Base-by-base conservation (phyloP, 2,329 filamentous ascomycete species). In the Diaporthe ampelina region DNA sequence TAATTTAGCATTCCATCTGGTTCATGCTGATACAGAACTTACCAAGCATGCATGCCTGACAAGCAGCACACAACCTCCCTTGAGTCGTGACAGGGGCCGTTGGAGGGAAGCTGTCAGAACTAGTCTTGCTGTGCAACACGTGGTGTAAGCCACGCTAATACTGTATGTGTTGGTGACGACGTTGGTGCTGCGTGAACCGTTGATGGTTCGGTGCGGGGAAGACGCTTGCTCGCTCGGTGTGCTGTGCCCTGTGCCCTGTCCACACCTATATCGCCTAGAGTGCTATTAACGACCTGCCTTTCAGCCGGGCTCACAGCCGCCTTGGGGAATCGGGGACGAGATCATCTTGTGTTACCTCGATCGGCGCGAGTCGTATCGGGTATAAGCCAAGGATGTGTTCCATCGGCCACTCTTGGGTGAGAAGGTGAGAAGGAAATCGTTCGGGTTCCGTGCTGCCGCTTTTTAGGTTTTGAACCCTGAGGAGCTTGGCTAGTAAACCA, bases 151-250 rank as follows among this genome's bases (percentile, higher is more conserved):
- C 45, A 67, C 21, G 21, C n/a, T 65, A n/a, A n/a, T n/a, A n/a
- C n/a, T n/a, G n/a, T n/a, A n/a, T n/a, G n/a, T n/a, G 29, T 32
- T 32, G 29, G 29, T 32, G 29, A 32, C 29, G 29, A 32, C 29
- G 37, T 11, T 40, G 37, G 15, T 45, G 17, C 17, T 29, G 10
- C 19, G 4, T 52, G 61, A 67, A 67, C 45, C 21, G 43, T 67
- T 29, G 61, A 37, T 67, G 43, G 45, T 19, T 24, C 19, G 45
- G 45, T 67, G 63, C 63, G 63, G 63, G 63, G 63, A 67, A 67
- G 63, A 67, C 13, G 45, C n/a, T 17, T 21, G 21, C 19, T 21
- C 13, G 15, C 40, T 43, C 40, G 40, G 45, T 21, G 43, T 45
- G 43, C 15, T 43, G 40, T 19, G 17, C 15, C 40, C 40, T 19